These are phyloP conservation scores for Scheffersomyces ergatensis DNA, from an alignment of 805 yeast species.

Conservation along the genomic window DNA sequence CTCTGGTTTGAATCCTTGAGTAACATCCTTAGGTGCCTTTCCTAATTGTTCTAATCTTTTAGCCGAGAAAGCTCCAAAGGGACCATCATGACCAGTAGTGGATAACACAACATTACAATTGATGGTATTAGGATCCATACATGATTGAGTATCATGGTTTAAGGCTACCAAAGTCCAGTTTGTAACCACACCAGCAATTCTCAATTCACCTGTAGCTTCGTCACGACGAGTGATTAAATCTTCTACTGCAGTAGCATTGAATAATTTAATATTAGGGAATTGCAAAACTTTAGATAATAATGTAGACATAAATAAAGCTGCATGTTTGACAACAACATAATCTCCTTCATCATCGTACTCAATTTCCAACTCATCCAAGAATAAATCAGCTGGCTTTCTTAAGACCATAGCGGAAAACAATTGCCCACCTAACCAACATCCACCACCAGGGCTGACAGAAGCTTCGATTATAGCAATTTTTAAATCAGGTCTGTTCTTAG, in stretches of 20 bases:
- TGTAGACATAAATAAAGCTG: constrained; percentile 74
- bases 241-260: constrained; percentile 80
- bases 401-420: constrained; percentile 74
- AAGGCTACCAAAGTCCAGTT: constrained; percentile 79
- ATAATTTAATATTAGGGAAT: constrained; percentile 72
- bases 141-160: constrained; percentile 74
- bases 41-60: constrained; percentile 50
- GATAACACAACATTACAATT: constrained; percentile 63
- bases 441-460: constrained; percentile 77
- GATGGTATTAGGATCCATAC: constrained; percentile 83
- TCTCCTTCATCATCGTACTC: constrained; percentile 79
- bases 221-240: constrained; percentile 73
- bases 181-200: constrained; percentile 78
- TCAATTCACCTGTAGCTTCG: constrained; percentile 51
- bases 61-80: constrained; percentile 77
- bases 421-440: constrained; percentile 77
- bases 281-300: constrained; percentile 64
- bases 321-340: constrained; percentile 77
- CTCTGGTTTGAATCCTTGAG: constrained; percentile 32
- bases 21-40: constrained; percentile 37
- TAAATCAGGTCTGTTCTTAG: constrained; percentile 71
- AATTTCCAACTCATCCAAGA: constrained; percentile 60
- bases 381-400: constrained; percentile 75
- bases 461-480: constrained; percentile 74
- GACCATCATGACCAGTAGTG: constrained; percentile 81